Evolutionary conservation across 2,329 filamentous ascomycete species (phyloP).

Genomic region (Chaetomiaceae sp.): DNA sequence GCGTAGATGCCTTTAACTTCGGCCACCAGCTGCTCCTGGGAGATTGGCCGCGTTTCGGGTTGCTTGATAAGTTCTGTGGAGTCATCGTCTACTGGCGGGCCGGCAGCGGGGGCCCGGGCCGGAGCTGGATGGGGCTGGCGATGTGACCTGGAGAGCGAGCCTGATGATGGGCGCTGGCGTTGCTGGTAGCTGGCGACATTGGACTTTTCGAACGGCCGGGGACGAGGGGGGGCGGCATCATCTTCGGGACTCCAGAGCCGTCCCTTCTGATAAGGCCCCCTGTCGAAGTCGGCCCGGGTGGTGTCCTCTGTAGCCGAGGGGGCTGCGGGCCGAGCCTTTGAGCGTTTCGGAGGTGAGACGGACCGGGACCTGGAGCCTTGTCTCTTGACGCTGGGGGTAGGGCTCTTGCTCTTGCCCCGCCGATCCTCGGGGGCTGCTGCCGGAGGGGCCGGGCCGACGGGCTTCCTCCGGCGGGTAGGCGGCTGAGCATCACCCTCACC

Average conservation of each 20-base stretch:
- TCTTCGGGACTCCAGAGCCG: conserved; percentile 22
- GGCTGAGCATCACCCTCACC: conserved; percentile 3
- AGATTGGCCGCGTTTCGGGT: conserved; percentile 64
- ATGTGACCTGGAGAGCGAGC: conserved; percentile 9
- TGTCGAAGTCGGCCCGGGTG: conserved; percentile 13
- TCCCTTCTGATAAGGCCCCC: conserved; percentile 18
- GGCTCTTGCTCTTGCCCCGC: conserved; percentile 9
- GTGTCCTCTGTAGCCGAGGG: background rate
- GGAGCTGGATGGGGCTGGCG: conserved; percentile 12
- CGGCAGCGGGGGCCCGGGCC: background rate
- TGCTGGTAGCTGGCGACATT: conserved; percentile 21
- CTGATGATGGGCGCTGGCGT: conserved; percentile 15
- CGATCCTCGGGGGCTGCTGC: background rate
- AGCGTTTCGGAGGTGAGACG: conserved; percentile 20
- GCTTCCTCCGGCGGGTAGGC: conserved; percentile 5
- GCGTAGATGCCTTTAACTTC: conserved; percentile 84
- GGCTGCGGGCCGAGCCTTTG: conserved; percentile 15
- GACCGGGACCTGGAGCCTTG: conserved; percentile 16
- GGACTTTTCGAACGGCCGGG: conserved; percentile 18
- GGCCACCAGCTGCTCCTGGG: conserved; percentile 70
- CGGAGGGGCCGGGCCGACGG: background rate
- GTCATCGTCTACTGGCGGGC: conserved; percentile 19
- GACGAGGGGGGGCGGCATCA: conserved; percentile 10
- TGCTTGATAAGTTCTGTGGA: conserved; percentile 37
- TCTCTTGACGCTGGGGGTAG: conserved; percentile 18